Evolutionary conservation across 805 yeast species (phyloP), one percentile per base, ranked within the genome.

Genomic region (Priceomyces castillae): DNA sequence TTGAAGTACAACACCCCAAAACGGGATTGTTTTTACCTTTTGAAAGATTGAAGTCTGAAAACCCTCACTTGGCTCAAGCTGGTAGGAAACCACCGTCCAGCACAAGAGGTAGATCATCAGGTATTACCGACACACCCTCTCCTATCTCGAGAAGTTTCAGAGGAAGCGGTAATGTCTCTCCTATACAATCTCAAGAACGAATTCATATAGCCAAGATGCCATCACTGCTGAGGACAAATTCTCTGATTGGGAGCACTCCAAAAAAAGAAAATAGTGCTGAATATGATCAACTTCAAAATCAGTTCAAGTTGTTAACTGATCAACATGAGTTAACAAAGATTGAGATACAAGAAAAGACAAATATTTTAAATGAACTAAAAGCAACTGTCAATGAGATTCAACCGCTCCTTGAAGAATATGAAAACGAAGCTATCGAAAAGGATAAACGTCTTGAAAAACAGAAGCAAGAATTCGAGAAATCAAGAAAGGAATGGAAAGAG

Each of bases 21-120:
- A 73, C 89, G 15, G 97, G 97, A 0, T 62, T 90, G 22, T 90
- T 90, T 55, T 71, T 90, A 37, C 82, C 81, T 1, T 78, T 72
- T 56, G 78, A 69, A 39, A 74, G 74, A 37, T 53, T 71, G 37
- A 54, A 56, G 38, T 43, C 55, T n/a, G 67, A 55, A 19, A 71
- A 71, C 48, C 66, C 73, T 3, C 59, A 57, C 5, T 46, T 69
- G 31, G 34, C 42, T 4, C 37, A 30, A 10, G 20, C 22, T 17
- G 30, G 23, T 14, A 30, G 36, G 25, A 12, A 7, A 16, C 30
- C 18, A 26, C 34, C 20, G 14, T 14, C 28, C 16, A 30, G 28
- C 18, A 25, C 34, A 15, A 16, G 20, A 6, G 19, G 23, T 17
- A 30, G 22, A 5, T 19, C 40, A 19, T 9, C 23, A 19, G 40